Conservation (phyloP, 192 early-diverging fungal genomes). For the Kickxella alabastrina region DNA sequence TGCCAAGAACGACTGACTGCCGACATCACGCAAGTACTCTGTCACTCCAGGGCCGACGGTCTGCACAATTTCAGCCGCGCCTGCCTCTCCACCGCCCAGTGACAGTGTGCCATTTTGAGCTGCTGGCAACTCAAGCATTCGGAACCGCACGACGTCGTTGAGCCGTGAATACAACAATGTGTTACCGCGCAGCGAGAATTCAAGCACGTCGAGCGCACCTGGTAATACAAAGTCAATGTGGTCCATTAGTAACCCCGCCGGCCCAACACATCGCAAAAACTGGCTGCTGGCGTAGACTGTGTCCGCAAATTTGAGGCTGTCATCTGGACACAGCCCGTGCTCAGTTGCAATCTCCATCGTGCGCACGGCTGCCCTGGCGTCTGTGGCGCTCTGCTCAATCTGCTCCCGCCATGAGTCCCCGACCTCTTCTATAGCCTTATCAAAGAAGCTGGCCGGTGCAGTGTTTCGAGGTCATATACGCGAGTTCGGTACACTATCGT, state of each 20-base stretch:
- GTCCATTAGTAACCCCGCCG: constrained; percentile 16
- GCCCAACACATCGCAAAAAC: constrained; percentile 34
- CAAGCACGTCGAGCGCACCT: constrained; percentile 37
- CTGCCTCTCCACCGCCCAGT: constrained; percentile 2
- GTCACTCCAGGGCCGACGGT: constrained; percentile 27
- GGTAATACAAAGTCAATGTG: constrained; percentile 24
- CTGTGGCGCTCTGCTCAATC: background rate
- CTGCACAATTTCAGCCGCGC: constrained; percentile 8
- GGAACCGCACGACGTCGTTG: constrained; percentile 49
- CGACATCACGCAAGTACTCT: constrained; percentile 41
- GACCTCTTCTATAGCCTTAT: constrained; percentile 1
- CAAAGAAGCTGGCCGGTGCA: constrained; percentile 15
- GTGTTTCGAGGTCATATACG: constrained; percentile 41
- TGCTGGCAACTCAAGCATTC: constrained; percentile 24
- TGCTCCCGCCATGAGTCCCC: constrained; percentile 25
- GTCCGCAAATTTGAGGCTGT: constrained; percentile 24
- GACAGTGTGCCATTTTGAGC: constrained; percentile 18
- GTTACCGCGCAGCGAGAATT: constrained; percentile 44
- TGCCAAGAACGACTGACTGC: constrained; percentile 35
- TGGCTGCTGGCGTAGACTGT: constrained; percentile 19
- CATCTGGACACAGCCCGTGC: constrained; percentile 29
- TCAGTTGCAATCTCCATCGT: constrained; percentile 10
- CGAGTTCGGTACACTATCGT: constrained; percentile 25
- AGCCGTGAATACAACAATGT: constrained; percentile 47
- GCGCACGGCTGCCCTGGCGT: constrained; percentile 12